A percentile compares a stretch with the other conserved stretches of the same genome.
Conservation (phyloP, 768 basidiomycete genomes). For the Cystobasidiopsis lactophilus region DNA sequence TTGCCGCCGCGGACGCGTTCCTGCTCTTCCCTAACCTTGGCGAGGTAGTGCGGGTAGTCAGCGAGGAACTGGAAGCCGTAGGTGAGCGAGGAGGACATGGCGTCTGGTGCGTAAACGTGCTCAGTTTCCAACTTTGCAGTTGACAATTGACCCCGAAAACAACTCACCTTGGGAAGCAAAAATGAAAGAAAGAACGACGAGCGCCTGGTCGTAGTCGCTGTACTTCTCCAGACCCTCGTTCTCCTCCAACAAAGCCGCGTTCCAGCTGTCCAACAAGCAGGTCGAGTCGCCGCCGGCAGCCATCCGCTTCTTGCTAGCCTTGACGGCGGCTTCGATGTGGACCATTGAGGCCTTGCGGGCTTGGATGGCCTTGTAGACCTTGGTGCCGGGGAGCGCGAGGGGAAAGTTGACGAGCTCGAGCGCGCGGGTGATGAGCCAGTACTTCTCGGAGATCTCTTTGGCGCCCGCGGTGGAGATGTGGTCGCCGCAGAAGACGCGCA, state of each 20-base stretch:
- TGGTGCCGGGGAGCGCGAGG: conserved; percentile 79
- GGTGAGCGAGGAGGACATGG: conserved; percentile 90
- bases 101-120: conserved; percentile 42
- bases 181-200: conserved; percentile 89
- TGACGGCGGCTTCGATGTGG: conserved; percentile 50
- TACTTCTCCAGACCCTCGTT: conserved; percentile 35
- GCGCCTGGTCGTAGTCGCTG: conserved; percentile 82
- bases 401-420: conserved; percentile 99
- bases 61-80: conserved; percentile 91
- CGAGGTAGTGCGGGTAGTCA: conserved; percentile 69
- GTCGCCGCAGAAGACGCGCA: conserved; percentile 79
- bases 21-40: conserved; percentile 80
- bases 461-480: conserved; percentile 66
- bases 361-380: conserved; percentile 80
- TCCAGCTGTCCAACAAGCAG: conserved; percentile 89
- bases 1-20: conserved; percentile 58
- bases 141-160: background rate
- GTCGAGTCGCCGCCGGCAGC: conserved; percentile 45
- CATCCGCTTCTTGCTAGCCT: conserved; percentile 58
- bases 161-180: conserved; percentile 64
- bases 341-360: conserved; percentile 65
- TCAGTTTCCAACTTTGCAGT: background rate
- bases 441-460: conserved; percentile 66
- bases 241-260: conserved; percentile 44
- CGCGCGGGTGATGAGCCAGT: conserved; percentile 86